Evolutionary conservation across 805 yeast genomes (phyloP).

Genomic region (Hanseniaspora hatyaiensis): DNA sequence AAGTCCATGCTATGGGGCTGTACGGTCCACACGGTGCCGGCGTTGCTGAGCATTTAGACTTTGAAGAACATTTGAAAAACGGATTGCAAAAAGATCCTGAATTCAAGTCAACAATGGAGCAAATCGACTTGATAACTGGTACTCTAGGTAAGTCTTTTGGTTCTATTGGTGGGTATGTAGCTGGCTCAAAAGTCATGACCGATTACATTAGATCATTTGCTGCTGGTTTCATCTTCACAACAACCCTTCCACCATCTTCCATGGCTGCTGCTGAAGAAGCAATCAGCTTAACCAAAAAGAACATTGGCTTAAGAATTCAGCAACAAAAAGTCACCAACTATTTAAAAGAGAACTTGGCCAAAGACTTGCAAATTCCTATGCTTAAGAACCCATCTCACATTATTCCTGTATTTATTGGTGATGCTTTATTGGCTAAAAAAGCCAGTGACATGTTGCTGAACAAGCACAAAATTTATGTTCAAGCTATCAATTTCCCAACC

Average conservation of each 20-base stretch:
- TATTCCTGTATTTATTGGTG: constrained; percentile 89
- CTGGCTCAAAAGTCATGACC: constrained; percentile 68
- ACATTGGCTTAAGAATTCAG: constrained; percentile 61
- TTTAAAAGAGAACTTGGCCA: constrained; percentile 59
- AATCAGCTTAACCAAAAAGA: constrained; percentile 68
- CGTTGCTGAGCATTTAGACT: constrained; percentile 93
- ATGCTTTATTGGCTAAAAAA: constrained; percentile 79
- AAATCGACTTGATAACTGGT: constrained; percentile 93
- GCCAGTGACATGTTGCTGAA: constrained; percentile 84
- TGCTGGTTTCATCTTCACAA: constrained; percentile 95
- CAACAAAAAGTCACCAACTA: constrained; percentile 81
- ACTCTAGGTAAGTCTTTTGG: constrained; percentile 96
- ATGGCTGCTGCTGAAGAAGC: constrained; percentile 94
- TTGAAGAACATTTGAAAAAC: constrained; percentile 60
- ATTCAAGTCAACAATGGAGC: constrained; percentile 58
- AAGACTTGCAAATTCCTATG: constrained; percentile 71
- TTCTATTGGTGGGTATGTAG: constrained; percentile 94
- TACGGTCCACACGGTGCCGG: constrained; percentile 99
- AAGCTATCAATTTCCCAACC: constrained; percentile 97
- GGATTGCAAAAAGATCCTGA: constrained; percentile 37
- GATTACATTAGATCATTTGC: constrained; percentile 96
- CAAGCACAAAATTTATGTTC: constrained; percentile 82
- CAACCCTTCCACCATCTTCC: constrained; percentile 91
- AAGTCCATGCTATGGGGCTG: constrained; percentile 97
- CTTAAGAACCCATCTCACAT: constrained; percentile 96